Evolutionary conservation across 139 green algal genomes (phyloP).

Genomic region (Coccomyxa sp.): DNA sequence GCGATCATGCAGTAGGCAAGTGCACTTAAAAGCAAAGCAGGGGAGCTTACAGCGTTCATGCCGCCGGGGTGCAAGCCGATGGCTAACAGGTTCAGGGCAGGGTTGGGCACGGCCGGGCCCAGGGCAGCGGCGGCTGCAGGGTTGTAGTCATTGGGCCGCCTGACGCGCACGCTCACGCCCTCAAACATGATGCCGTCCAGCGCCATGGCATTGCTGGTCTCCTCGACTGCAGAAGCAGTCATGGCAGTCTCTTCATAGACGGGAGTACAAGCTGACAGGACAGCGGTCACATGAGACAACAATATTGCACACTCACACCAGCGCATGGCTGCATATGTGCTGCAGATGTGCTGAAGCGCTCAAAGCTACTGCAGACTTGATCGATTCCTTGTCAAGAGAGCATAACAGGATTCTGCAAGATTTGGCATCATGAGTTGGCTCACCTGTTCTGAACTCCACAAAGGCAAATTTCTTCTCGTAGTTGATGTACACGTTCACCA

Average conservation of each 20-base stretch:
- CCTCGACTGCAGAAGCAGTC: constrained; percentile 62
- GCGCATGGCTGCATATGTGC: too few species aligned
- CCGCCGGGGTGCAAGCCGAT: constrained; percentile 71
- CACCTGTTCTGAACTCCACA: constrained; percentile 92
- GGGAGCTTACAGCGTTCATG: background rate
- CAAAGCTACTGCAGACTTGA: too few species aligned
- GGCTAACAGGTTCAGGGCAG: constrained; percentile 89
- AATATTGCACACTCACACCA: background rate
- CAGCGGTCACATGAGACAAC: too few species aligned
- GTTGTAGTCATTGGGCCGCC: constrained; percentile 98
- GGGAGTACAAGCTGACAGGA: too few species aligned
- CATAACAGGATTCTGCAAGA: too few species aligned
- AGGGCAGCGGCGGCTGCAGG: constrained; percentile 69
- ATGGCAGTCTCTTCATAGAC: too few species aligned
- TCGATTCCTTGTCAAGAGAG: too few species aligned
- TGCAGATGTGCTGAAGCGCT: too few species aligned
- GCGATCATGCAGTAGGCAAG: background rate
- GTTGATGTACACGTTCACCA: constrained; percentile 99
- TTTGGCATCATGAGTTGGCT: too few species aligned
- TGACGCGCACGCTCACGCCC: constrained; percentile 85
- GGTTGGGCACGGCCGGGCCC: constrained; percentile 77
- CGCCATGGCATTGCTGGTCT: constrained; percentile 89
- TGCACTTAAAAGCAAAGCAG: background rate
- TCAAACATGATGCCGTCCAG: constrained; percentile 97
- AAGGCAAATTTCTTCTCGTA: constrained; percentile 98